Percentiles rank a stretch among this genome's conserved stretches.
Evolutionary conservation across 257 asterid genomes (phyloP).

Genomic region (Sherardia arvensis): DNA sequence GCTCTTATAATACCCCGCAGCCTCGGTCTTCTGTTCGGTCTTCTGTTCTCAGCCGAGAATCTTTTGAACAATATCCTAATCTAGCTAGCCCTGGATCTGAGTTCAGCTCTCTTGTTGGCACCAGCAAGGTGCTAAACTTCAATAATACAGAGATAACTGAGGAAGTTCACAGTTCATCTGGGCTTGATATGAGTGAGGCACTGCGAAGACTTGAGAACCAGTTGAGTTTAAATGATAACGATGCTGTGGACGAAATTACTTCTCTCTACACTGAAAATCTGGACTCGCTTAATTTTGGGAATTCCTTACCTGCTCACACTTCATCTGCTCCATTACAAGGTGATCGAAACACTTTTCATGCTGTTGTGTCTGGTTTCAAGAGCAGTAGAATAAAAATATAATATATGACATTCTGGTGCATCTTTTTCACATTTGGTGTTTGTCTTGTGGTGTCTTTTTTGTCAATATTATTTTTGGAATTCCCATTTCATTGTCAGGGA

Average conservation of each 20-base stretch:
- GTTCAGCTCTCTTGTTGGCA: constrained; percentile 40
- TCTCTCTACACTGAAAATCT: constrained; percentile 30
- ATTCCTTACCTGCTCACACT: constrained; percentile 29
- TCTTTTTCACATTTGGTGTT: background rate
- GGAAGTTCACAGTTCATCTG: constrained; percentile 43
- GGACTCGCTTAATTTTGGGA: constrained; percentile 36
- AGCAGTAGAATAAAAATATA: background rate
- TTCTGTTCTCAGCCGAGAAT: constrained; percentile 39
- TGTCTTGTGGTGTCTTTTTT: background rate
- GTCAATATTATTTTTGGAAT: background rate
- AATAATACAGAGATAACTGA: constrained; percentile 25
- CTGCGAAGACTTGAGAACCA: constrained; percentile 61
- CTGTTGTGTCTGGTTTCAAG: constrained; percentile 10
- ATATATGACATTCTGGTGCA: background rate
- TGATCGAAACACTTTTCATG: constrained; percentile 33
- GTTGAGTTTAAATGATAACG: constrained; percentile 73
- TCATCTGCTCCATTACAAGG: constrained; percentile 34
- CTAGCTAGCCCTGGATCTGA: constrained; percentile 64
- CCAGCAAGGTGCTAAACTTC: constrained; percentile 18
- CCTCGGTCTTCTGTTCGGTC: constrained; percentile 51
- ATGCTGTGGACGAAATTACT: constrained; percentile 26
- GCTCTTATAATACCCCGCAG: constrained; percentile 35
- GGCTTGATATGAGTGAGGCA: constrained; percentile 44
- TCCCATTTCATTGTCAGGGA: background rate
- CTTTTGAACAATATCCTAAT: constrained; percentile 36